Evolutionary conservation across 2,329 filamentous ascomycete genomes (phyloP), one percentile per base, ranked within the genome.

Genomic region (Lojkania enalia): DNA sequence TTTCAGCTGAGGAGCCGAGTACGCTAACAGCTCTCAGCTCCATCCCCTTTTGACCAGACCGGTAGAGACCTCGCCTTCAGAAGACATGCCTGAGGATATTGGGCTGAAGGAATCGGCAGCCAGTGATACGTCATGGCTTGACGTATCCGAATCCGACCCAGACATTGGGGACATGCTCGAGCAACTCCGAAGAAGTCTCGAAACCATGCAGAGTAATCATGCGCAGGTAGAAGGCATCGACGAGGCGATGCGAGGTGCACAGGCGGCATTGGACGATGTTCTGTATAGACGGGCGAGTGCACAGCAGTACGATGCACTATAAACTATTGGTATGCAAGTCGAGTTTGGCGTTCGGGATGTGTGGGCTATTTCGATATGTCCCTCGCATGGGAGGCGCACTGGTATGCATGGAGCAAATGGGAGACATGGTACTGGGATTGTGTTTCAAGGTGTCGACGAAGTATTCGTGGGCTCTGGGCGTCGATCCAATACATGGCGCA

Each of bases 161-260:
- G 55, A 69, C 32, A 51, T 72, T 9, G 60, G 48, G 14, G 59
- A 64, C 19, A 49, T 71, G 27, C 58, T 72, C 32, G 61, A 61
- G 43, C 68, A 70, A 51, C 60, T 73, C 36, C 59, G 58, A 23
- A 66, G 61, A 31, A 70, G 70, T 51, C 49, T 73, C 3, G 64
- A 69, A 39, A 66, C 57, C 23, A 67, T 73, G 62, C 65, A 68
- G 49, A 59, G 57, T 15, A 72, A 71, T 47, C 58, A 63, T 54
- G 56, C 48, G 43, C 67, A 71, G 45, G 58, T 72, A 9, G 56
- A 63, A 7, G 67, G 66, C 35, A 58, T 71, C 20, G 52, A 60
- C n/a, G 57, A 55, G 29, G 66, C 61, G 13, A 54, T 69, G 44
- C 42, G 35, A 30, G 41, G 57, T 14, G 61, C 68, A 20, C 59